Base-by-base conservation (phyloP, 2,329 filamentous ascomycete genomes). In the Drechslerella dactyloides region DNA sequence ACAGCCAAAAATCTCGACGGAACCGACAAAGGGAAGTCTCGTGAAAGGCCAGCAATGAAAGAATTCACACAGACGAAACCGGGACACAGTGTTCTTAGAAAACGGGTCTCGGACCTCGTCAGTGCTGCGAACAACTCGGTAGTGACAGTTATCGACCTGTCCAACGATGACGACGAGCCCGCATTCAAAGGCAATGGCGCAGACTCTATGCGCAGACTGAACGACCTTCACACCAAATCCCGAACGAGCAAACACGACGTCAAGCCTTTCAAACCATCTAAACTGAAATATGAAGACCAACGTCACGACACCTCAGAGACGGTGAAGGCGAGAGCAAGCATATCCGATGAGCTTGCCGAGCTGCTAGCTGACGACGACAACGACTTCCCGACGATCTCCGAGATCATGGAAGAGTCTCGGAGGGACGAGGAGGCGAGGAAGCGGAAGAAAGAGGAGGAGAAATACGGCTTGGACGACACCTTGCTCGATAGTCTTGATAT, bases 51-150 rank as follows among this genome's bases (percentile, higher is more conserved):
- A 21, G 30, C 21, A n/a, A 40, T 21, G 13, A 72, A 57, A 23
- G 68, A 65, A 8, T 33, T 65, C 2, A 42, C 27, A 15, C 60
- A 72, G 27, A 61, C 48, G 5, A 65, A 65, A 15, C 27, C 44
- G 8, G n/a, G n/a, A 3, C 37, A 65, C 15, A 10, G 27, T 17
- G 27, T 44, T 52, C 50, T 23, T 17, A 58, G 68, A 23, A 72
- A 65, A 50, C 50, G 68, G 21, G 60, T 72, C 5, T 72, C 68
- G 2, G 68, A 72, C 27, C 54, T 72, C 2, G 56, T 72, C 15
- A 65, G 35, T 17, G 68, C 50, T 10, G 55, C 68, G 1, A 46
- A 27, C 1, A 56, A 27, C 37, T 51, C 50, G 1, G n/a, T 17
- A 0, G 53, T 64, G 35, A 21, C 42, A 17, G 46, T 65, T 17